Base-by-base conservation (phyloP, 176 grass and related monocot genomes). In the Saccharum officinarum region DNA sequence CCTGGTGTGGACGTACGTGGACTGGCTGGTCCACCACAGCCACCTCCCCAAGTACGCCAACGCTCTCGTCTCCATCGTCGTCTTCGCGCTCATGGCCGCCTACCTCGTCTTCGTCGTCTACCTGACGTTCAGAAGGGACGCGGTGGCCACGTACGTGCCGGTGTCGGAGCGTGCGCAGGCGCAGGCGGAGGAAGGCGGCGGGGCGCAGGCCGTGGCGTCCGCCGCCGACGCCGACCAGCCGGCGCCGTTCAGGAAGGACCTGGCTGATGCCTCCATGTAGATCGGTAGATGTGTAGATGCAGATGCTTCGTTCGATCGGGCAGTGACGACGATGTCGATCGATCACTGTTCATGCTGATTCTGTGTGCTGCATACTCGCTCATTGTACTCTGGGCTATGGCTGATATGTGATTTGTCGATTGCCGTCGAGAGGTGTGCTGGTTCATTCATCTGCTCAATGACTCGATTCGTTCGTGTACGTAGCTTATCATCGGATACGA, bases 111-210 rank as follows among this genome's bases (percentile, higher is more conserved):
- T 79, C 16, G 5, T 94, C 7, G 49, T 92, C 81, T 94, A 91
- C 84, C 75, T 92, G 40, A 87, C 84, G n/a, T 89, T 91, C 61
- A 89, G 92, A 39, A 94, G 75, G 81, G 89, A 94, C 64, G 73
- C 22, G 15, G 84, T 82, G 44, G 50, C 37, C 15, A 89, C 92
- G 6, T 89, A 89, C 42, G 55, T 75, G 4, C n/a, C 87, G 5
- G 67, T 80, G 33, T 63, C 73, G 8, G 84, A 89, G 75, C 62
- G 71, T 7, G 72, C 67, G 7, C 84, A 87, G 37, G 69, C 63
- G 4, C 59, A 91, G 77, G 85, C 17, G 25, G 92, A 89, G 72
- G 65, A 23, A 8, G 55, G 54, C 50, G 77, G 81, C 31, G 64
- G 28, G 13, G 45, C 31, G 34, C 41, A n/a, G 69, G 28, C 46